Base-by-base conservation (phyloP, 2,329 filamentous ascomycete species). In the Neofusicoccum cordaticola region DNA sequence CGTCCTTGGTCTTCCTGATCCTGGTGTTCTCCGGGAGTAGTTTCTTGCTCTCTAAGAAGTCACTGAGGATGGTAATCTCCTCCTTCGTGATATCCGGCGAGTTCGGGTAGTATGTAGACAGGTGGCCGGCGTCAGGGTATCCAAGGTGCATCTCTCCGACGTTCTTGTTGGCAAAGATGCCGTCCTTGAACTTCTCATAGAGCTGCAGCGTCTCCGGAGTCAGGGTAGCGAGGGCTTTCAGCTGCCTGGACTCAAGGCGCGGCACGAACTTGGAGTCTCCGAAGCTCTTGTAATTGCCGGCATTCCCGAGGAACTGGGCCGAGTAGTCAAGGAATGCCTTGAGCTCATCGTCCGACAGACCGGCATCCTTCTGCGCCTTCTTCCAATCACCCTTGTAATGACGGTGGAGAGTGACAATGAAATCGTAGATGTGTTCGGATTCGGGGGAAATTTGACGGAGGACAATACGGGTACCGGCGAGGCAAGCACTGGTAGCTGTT, bases 231-330 rank as follows among this genome's bases (percentile, higher is more conserved):
- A 83, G 71, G 5, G 80, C 80, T 64, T 78, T 79, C 37, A 83
- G 70, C 70, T 79, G 75, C 35, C 77, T 72, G 15, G 76, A 68
- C 13, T 78, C 72, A 17, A 83, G 69, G n/a, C 81, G 76, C n/a
- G 82, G 82, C 9, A 83, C 77, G 72, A 83, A 82, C 71, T 84
- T 84, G 65, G 78, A 79, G 71, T 83, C 81, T 7, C 79, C 79
- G 63, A 83, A 83, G 3, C 77, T 80, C 69, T 82, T 83, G 75
- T 81, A 85, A 72, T 85, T 85, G 61, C 83, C 83, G 37, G 80
- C 68, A 66, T 85, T 85, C n/a, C 82, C 83, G 5, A 86, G 74
- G 64, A 85, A 85, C 64, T 81, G 76, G 7, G 76, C 75, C 2
- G 75, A 66, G 62, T 77, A 78, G 68, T 75, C 71, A 64, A 77